phyloP scores from a whole-genome alignment of 2,329 filamentous ascomycete species.

The Aspergillus unguis region DNA sequence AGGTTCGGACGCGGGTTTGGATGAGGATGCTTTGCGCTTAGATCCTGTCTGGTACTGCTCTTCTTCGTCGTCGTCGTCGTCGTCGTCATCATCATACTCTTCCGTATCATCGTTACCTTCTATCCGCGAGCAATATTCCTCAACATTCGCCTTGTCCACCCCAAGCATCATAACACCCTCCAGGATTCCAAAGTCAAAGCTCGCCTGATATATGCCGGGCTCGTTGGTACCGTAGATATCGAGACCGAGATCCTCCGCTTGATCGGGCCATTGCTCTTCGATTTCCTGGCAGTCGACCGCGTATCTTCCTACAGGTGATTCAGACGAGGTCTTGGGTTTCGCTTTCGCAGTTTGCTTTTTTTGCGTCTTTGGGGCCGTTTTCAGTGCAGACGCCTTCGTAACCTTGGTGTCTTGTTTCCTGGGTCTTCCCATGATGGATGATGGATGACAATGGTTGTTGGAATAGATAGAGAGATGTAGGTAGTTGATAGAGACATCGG shows the following conservation, averaged over 20 bases:
- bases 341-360: not conserved
- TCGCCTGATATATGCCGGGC: not conserved
- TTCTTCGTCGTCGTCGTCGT: not conserved
- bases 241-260: not conserved
- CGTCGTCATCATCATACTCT: not conserved
- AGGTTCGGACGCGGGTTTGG: not conserved
- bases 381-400: too few relatives aligned
- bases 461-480: too few relatives aligned
- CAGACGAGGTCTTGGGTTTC: not conserved
- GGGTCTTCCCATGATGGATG: too few relatives aligned
- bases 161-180: conserved; percentile 7
- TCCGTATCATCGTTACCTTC: not conserved
- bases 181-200: conserved; percentile 8
- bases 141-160: not conserved
- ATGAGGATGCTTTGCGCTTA: conserved; percentile 2
- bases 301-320: conserved; percentile 4
- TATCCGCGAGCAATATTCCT: not conserved
- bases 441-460: too few relatives aligned
- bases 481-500: too few relatives aligned
- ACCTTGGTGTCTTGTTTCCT: too few relatives aligned
- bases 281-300: conserved; percentile 7
- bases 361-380: not conserved
- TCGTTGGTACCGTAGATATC: conserved; percentile 2
- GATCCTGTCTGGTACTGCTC: not conserved
- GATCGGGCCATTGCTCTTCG: not conserved